Conservation (phyloP, 352 stramenopile species). For the Albugo laibachii region DNA sequence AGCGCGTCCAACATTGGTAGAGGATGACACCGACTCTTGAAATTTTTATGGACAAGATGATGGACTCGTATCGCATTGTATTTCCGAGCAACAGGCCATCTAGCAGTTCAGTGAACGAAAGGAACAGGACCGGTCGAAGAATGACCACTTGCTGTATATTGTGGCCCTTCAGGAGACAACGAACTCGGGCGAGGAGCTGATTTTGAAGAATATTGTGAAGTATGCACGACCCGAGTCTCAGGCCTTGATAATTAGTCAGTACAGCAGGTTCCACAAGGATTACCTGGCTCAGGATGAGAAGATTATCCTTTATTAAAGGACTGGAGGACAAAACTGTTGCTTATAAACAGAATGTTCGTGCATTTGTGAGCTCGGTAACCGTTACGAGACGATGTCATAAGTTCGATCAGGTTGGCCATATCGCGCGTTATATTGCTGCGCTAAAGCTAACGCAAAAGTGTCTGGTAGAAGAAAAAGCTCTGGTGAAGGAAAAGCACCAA, state of each 20-base stretch:
- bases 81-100: background rate
- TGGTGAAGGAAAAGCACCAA: no score
- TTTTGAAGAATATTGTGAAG: conserved; percentile 6
- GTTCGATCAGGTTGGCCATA: no score
- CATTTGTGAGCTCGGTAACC: no score
- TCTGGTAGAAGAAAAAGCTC: no score
- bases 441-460: no score
- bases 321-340: no score
- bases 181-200: background rate
- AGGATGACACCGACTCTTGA: background rate
- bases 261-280: background rate
- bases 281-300: no score
- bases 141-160: conserved; percentile 4
- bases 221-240: background rate
- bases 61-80: background rate
- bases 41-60: background rate
- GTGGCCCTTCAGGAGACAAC: background rate
- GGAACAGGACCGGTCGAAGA: background rate
- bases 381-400: no score
- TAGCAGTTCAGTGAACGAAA: background rate
- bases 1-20: background rate
- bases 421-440: no score
- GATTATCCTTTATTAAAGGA: no score
- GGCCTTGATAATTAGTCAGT: background rate
- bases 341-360: no score